Evolutionary conservation across 257 asterid genomes (phyloP).

Genomic region (Fraxinus pennsylvanica): DNA sequence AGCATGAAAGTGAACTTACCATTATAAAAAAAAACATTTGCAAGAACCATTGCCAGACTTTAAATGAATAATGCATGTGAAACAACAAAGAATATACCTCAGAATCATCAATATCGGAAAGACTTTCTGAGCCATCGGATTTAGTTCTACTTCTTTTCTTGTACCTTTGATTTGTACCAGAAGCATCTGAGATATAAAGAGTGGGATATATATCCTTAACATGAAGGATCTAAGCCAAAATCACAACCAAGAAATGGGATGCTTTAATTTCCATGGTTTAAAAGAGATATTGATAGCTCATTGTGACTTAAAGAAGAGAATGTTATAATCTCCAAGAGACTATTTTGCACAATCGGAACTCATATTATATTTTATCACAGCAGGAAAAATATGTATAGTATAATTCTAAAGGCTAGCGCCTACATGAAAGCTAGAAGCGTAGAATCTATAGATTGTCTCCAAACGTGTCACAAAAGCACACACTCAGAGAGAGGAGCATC

Average conservation of each 20-base stretch:
- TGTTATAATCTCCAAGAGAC: not conserved
- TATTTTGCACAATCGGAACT: not conserved
- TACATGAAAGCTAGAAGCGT: not conserved
- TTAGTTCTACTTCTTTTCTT: conserved; percentile 21
- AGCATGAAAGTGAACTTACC: not conserved
- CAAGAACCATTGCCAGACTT: conserved; percentile 17
- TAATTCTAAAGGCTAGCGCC: not conserved
- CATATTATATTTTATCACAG: too few species aligned
- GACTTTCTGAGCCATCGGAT: conserved; percentile 29
- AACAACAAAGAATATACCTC: conserved; percentile 40
- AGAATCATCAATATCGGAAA: conserved; percentile 56
- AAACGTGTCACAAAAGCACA: not conserved
- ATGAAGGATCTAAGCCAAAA: not conserved
- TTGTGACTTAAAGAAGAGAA: not conserved
- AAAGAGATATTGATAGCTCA: not conserved
- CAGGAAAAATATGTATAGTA: not conserved
- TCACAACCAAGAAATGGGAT: not conserved
- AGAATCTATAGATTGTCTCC: not conserved
- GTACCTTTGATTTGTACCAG: conserved; percentile 19
- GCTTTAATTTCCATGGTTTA: not conserved
- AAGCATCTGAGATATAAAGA: too few species aligned
- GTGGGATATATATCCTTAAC: too few species aligned
- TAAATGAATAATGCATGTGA: conserved; percentile 4
- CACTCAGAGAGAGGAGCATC: not conserved
- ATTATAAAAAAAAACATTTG: not conserved